These are phyloP conservation scores for Talaromyces wortmannii DNA, from an alignment of 495 filamentous ascomycete species.

Conservation along the genomic window DNA sequence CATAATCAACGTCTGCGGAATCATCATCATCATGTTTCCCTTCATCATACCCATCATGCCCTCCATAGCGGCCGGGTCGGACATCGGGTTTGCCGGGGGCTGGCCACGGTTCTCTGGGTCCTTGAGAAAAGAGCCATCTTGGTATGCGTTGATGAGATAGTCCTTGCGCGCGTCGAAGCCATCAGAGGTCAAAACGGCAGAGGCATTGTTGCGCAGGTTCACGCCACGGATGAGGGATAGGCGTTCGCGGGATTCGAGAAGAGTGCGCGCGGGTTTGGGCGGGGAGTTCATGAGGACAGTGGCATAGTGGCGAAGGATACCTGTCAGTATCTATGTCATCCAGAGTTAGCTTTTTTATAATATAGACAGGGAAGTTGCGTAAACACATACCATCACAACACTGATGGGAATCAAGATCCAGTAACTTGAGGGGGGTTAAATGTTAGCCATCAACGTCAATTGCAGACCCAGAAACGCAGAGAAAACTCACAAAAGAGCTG, in stretches of 20 bases:
- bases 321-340: slow-evolving; percentile 70
- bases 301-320: slow-evolving; percentile 92
- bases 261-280: slow-evolving; percentile 74
- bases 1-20: slow-evolving; percentile 98
- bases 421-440: slow-evolving; percentile 51
- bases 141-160: slow-evolving; percentile 70
- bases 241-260: slow-evolving; percentile 76
- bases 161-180: slow-evolving; percentile 75
- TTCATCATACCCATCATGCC: slow-evolving; percentile 99
- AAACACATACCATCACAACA: slow-evolving; percentile 75
- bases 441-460: slow-evolving; percentile 2
- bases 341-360: slow-evolving; percentile 5
- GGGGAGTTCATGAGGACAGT: slow-evolving; percentile 79
- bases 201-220: slow-evolving; percentile 73
- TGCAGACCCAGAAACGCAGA: neutral
- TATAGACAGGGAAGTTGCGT: neutral
- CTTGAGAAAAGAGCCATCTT: slow-evolving; percentile 81
- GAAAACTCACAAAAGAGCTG: slow-evolving; percentile 78
- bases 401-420: slow-evolving; percentile 98
- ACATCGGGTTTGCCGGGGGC: slow-evolving; percentile 89
- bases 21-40: slow-evolving; percentile 99
- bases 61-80: slow-evolving; percentile 96
- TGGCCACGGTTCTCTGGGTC: slow-evolving; percentile 80
- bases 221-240: slow-evolving; percentile 80
- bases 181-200: slow-evolving; percentile 59